Percentiles rank a stretch among this genome's conserved stretches.
phyloP scores from a whole-genome alignment of 2,329 filamentous ascomycete species.

The Cucurbitaria berberidis region DNA sequence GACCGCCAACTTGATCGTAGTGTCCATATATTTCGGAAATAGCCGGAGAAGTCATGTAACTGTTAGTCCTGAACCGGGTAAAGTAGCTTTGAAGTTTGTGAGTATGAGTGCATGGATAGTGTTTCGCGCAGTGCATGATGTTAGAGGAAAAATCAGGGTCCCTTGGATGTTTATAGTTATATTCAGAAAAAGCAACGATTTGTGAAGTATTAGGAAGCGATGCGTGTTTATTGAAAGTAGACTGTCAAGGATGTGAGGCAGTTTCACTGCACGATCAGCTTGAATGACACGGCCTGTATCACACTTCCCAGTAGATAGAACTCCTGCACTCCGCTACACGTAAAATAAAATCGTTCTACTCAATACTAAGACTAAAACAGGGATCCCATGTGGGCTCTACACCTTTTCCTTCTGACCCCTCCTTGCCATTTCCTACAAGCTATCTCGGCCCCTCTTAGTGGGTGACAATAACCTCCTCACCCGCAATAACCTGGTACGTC shows the following conservation, averaged over 20 bases:
- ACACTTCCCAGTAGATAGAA: not conserved
- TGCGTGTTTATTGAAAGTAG: not conserved
- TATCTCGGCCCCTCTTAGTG: not conserved
- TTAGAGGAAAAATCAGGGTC: no score
- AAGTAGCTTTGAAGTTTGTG: no score
- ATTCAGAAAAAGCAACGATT: no score
- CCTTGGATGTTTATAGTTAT: no score
- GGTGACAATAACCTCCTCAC: slow-evolving; percentile 10
- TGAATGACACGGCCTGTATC: not conserved
- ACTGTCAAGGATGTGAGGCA: no score
- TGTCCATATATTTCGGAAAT: slow-evolving; percentile 11
- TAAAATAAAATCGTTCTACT: not conserved
- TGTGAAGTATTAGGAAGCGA: no score
- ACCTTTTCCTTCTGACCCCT: no score
- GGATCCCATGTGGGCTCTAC: no score
- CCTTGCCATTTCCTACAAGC: not conserved
- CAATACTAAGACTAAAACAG: not conserved
- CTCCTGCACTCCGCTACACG: not conserved
- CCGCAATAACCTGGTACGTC: slow-evolving; percentile 21
- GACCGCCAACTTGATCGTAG: slow-evolving; percentile 10
- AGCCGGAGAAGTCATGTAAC: no score
- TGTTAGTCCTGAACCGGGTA: no score
- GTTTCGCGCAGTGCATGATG: no score
- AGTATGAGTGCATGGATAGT: no score
- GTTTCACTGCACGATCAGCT: not conserved